Conservation (phyloP, 1,139 yeast genomes). For the Magnusiomyces suaveolens region DNA sequence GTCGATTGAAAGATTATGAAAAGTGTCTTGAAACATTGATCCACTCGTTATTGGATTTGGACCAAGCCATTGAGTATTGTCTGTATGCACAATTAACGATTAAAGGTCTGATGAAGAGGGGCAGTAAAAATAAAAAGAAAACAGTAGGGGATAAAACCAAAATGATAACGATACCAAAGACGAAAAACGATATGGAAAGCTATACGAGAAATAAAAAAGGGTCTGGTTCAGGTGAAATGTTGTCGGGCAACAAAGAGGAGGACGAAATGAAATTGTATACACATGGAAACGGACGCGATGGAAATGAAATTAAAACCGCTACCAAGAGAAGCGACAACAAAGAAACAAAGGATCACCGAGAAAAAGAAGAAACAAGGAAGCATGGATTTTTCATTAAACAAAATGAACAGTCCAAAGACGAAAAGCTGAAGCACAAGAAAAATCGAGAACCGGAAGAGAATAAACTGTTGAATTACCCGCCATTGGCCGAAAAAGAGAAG, state of each 20-base stretch:
- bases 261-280: background rate
- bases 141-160: background rate
- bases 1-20: slow-evolving; percentile 29
- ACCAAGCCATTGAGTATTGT: slow-evolving; percentile 31
- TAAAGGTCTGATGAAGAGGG: background rate
- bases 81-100: slow-evolving; percentile 19
- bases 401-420: too few relatives aligned
- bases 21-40: slow-evolving; percentile 30
- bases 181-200: background rate
- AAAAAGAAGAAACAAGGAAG: too few relatives aligned
- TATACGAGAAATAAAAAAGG: background rate
- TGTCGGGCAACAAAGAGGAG: background rate
- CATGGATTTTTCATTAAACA: too few relatives aligned
- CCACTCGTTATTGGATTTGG: slow-evolving; percentile 29
- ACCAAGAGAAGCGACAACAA: too few relatives aligned
- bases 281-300: slow-evolving; percentile 8
- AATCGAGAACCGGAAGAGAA: background rate
- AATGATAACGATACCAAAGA: background rate
- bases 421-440: too few relatives aligned
- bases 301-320: too few relatives aligned
- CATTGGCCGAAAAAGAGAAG: background rate
- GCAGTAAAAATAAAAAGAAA: background rate
- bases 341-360: too few relatives aligned
- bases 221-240: background rate
- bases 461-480: background rate